A percentile compares a stretch with the other conserved stretches of the same genome.
Conservation (phyloP, 2,329 filamentous ascomycete genomes). For the Colletotrichum caudatum region DNA sequence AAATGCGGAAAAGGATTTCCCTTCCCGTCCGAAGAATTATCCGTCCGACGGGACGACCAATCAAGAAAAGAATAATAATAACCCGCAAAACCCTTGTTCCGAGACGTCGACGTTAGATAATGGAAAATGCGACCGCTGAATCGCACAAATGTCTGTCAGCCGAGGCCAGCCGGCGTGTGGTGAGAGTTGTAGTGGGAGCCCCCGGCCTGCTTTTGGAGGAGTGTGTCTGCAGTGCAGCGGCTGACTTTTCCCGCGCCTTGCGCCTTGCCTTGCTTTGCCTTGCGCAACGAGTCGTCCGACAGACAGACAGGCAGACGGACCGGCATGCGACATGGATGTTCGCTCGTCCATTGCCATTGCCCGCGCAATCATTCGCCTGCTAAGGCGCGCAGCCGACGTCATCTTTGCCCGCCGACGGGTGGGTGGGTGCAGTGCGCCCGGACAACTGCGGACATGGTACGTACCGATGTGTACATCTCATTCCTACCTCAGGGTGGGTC, state of each 20-base stretch:
- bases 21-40: too few species aligned
- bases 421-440: neutral
- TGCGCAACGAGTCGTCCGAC: conserved; percentile 1
- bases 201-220: too few species aligned
- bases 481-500: too few species aligned
- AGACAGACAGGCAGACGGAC: too few species aligned
- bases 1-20: neutral
- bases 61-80: neutral
- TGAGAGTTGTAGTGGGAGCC: too few species aligned
- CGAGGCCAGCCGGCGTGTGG: conserved; percentile 20
- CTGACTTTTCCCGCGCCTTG: neutral
- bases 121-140: neutral
- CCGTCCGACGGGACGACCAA: too few species aligned
- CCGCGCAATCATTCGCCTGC: conserved; percentile 11
- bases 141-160: neutral
- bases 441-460: too few species aligned
- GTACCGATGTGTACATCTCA: too few species aligned
- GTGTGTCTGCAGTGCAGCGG: too few species aligned
- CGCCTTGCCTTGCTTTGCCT: neutral
- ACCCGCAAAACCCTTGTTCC: conserved; percentile 2
- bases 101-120: conserved; percentile 15
- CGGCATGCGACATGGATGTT: neutral
- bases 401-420: neutral
- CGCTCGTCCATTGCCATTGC: neutral
- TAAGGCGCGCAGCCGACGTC: conserved; percentile 13